Evolutionary conservation across 2,329 filamentous ascomycete species (phyloP).

Genomic region (Fusarium sp.): DNA sequence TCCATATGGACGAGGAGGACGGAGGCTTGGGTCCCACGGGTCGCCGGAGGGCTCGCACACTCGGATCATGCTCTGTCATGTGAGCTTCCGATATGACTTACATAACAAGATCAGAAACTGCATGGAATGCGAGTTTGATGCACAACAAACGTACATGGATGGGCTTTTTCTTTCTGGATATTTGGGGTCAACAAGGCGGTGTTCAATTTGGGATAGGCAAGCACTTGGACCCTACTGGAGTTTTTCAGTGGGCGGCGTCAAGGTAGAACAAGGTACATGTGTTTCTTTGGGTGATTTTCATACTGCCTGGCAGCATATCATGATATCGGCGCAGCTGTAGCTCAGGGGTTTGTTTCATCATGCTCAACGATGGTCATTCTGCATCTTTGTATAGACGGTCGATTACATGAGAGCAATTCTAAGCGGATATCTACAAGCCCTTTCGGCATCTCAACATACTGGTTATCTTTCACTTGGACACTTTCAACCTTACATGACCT

Average conservation of each 20-base stretch:
- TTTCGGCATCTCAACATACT: background rate
- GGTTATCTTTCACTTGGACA: background rate
- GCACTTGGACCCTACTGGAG: constrained; percentile 18
- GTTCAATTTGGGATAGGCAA: constrained; percentile 15
- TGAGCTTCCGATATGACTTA: constrained; percentile 53
- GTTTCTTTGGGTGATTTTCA: constrained; percentile 4
- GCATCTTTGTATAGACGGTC: constrained; percentile 35
- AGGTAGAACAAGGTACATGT: constrained; percentile 39
- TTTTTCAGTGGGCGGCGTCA: constrained; percentile 30
- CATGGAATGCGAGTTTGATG: constrained; percentile 6
- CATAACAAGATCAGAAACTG: constrained; percentile 3
- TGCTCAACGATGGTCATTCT: constrained; percentile 12
- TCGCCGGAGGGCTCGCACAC: constrained; percentile 73
- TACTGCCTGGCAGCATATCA: constrained; percentile 14
- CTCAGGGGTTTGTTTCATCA: constrained; percentile 10
- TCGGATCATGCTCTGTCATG: constrained; percentile 74
- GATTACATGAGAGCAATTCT: constrained; percentile 22
- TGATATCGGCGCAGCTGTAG: constrained; percentile 17
- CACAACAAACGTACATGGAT: constrained; percentile 10
- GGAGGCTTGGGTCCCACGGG: constrained; percentile 65
- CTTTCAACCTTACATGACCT: constrained; percentile 23
- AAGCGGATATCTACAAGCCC: constrained; percentile 9
- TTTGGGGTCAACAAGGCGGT: constrained; percentile 20
- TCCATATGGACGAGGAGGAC: constrained; percentile 86
- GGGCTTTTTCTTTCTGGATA: constrained; percentile 1